Evolutionary conservation across 2,329 filamentous ascomycete genomes (phyloP), one percentile per base, ranked within the genome.

Genomic region (Colletotrichum melonis): DNA sequence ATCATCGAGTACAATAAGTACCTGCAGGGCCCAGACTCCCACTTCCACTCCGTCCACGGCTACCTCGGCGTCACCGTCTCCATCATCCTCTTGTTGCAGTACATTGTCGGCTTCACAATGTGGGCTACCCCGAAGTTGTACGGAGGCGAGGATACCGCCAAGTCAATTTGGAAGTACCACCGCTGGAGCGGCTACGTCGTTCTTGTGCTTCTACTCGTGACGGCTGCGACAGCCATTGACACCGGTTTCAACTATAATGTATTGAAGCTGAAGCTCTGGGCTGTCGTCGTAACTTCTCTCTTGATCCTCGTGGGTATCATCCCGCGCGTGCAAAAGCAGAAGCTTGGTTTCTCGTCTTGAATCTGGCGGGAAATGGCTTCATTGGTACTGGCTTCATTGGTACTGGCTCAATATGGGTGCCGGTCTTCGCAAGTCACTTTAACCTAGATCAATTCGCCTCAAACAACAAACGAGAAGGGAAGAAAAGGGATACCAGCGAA

Each of bases 91-190:
- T 80, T 92, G 12, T 77, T 93, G 1, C 97, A 98, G 84, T 92
- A 94, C 57, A 63, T 92, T 1, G 89, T 98, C 35, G 96, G 97
- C 19, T 90, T 97, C 75, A 93, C 94, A 38, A 94, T 97, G 84
- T 98, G 93, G 86, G 94, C 91, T 72, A 86, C 90, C 3, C 95
- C 95, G 0, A 79, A 80, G 0, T 78, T 97, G 1, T 97, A 96
- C 78, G 95, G 95, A 5, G 91, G 94, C 69, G 91, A 92, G 75
- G 92, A 94, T 30, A 91, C 91, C 3, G 96, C 95, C 24, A 97
- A 95, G 88, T 87, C 87, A 28, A 82, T 98, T 55, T 98, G 96
- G 88, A 98, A 97, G 84, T 98, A 95, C 78, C 97, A 98, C 82
- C 91, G 96, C 35, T 84, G 89, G 67, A 88, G 87, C 26, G 97